Evolutionary conservation across 2,329 filamentous ascomycete genomes (phyloP).

Genomic region (Chrysoporthe austroafricana): DNA sequence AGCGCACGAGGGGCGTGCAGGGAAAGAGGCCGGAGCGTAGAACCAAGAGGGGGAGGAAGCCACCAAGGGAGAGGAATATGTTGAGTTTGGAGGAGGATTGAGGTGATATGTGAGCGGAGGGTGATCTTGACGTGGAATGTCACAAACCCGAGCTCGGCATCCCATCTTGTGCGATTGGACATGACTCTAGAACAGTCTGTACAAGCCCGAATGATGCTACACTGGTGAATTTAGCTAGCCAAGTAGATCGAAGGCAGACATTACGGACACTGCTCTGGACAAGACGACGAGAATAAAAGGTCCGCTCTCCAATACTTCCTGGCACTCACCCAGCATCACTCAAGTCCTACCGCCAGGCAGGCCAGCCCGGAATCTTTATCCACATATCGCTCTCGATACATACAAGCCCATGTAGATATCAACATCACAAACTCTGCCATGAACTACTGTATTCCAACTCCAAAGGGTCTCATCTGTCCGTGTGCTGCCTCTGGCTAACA

Average conservation of each 20-base stretch:
- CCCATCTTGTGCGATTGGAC: not conserved
- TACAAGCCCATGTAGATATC: not conserved
- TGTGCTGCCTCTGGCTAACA: no score
- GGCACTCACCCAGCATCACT: not conserved
- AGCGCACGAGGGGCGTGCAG: constrained; percentile 40
- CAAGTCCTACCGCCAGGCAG: not conserved
- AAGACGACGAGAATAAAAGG: not conserved
- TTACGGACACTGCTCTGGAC: not conserved
- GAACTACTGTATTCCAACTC: no score
- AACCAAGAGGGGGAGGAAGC: constrained; percentile 47
- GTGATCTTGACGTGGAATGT: no score
- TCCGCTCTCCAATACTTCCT: not conserved
- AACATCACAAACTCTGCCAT: not conserved
- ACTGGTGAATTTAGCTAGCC: not conserved
- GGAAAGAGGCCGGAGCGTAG: constrained; percentile 41
- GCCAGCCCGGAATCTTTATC: not conserved
- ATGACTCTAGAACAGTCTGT: not conserved
- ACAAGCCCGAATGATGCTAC: not conserved
- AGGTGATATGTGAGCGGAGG: not conserved
- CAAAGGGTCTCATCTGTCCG: no score
- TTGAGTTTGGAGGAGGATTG: constrained; percentile 45
- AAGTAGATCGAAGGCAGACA: not conserved
- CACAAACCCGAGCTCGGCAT: not conserved
- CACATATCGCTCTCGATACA: not conserved
- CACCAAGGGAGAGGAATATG: constrained; percentile 41